Base-by-base conservation (phyloP, 164 flowering plant species). In the Buxus sempervirens region DNA sequence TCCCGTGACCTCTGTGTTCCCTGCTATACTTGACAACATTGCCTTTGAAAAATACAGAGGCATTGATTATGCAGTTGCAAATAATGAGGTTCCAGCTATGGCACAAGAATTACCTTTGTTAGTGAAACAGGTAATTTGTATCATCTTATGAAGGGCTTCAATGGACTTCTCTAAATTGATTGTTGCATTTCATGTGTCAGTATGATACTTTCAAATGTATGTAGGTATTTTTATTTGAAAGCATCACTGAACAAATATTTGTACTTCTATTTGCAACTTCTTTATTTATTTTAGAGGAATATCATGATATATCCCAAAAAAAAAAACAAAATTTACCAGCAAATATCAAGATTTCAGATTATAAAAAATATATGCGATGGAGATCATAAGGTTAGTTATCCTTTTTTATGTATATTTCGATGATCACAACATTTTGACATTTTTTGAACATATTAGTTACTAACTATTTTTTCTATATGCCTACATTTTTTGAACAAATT, bases 61-160 rank as follows among this genome's bases (percentile, higher is more conserved):
- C 22, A 83, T 88, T 60, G 93, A 88, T 75, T 79, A 70, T 80
- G 84, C 87, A 21, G 68, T 88, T 73, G 84, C 88, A 27, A 81
- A 86, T 75, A 70, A 75, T 60, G 88, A 81, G 49, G 55, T 79
- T 64, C 88, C 83, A 6, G 10, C 27, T 25, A 68, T 23, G 55
- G 77, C 71, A 69, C 76, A 67, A 48, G 83, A 77, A 1, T 70
- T 88, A 56, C 83, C 90, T 25, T 0, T 10, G 18, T 24, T 86
- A 15, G 9, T 88, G 59, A 88, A 83, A 76, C 73, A 77, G 88
- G 93, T 83, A 64, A 69, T 10, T 55, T 64, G 36, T 28, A 0
- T 64, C 26, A 6, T 38, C 7, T 3, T 16, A 9, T 1, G 58
- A 19, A n/a, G 51, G 5, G 19, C 15, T 60, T 42, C 38, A 61